Conservation (phyloP, 106 monocot genomes). For the Platanthera guangdongensis region DNA sequence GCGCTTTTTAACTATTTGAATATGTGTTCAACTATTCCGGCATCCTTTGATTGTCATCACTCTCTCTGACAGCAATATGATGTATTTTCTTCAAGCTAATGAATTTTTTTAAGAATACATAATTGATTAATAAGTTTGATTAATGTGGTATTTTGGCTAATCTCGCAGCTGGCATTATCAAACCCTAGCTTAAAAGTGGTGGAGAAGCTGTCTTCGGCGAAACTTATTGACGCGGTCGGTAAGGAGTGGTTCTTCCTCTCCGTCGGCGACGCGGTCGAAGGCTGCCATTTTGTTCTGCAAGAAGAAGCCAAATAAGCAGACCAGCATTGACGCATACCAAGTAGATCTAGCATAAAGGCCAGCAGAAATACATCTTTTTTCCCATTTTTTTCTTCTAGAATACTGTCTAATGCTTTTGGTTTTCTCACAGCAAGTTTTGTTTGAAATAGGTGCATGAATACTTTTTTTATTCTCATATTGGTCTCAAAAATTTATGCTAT, state of each 20-base stretch:
- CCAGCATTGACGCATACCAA: too few species aligned
- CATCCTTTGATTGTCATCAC: background rate
- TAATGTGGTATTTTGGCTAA: background rate
- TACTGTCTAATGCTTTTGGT: too few species aligned
- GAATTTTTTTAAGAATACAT: background rate
- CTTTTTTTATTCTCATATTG: too few species aligned
- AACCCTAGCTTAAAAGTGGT: constrained; percentile 20
- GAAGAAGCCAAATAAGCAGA: constrained; percentile 1
- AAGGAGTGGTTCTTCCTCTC: constrained; percentile 20
- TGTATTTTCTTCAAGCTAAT: background rate
- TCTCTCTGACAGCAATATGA: background rate
- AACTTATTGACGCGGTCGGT: constrained; percentile 7
- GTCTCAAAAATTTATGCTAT: too few species aligned
- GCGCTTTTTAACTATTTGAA: too few species aligned
- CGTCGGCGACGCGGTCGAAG: constrained; percentile 6
- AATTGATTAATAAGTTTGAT: background rate
- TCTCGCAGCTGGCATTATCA: constrained; percentile 11
- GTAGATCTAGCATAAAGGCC: too few species aligned
- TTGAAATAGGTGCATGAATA: too few species aligned
- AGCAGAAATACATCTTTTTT: too few species aligned
- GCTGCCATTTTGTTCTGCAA: constrained; percentile 8
- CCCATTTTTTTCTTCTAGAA: too few species aligned
- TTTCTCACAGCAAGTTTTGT: too few species aligned
- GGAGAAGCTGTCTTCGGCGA: constrained; percentile 12
- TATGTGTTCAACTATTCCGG: too few species aligned